A percentile compares a stretch with the other conserved stretches of the same genome.
These are phyloP conservation scores for Circinella umbellata DNA, from an alignment of 371 early-diverging fungal species.

Conservation along the genomic window DNA sequence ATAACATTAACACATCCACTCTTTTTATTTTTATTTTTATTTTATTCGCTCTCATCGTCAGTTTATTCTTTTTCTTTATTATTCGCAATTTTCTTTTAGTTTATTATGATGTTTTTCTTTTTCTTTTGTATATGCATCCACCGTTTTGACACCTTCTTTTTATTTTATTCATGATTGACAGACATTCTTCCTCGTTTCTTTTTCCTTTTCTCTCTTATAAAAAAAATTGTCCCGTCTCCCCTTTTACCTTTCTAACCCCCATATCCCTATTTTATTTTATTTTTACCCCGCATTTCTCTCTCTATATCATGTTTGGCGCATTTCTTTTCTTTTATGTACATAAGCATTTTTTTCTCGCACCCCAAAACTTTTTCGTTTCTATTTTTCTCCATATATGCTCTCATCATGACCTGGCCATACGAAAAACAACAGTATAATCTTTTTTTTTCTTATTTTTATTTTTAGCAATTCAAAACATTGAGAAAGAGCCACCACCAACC, in stretches of 20 bases:
- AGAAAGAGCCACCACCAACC: constrained; percentile 17
- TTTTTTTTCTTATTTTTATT: constrained; percentile 1
- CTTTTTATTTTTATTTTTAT: constrained; percentile 18
- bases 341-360: constrained; percentile 8
- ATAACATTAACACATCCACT: not conserved
- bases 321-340: constrained; percentile 14
- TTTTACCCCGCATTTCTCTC: not conserved
- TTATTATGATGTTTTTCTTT: not conserved
- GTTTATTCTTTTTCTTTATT: constrained; percentile 13
- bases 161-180: constrained; percentile 18
- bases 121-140: constrained; percentile 15
- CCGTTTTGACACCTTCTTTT: not conserved
- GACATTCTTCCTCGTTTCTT: constrained; percentile 2
- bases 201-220: not conserved
- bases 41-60: constrained; percentile 1
- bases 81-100: constrained; percentile 12
- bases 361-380: not conserved
- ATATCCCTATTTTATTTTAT: constrained; percentile 2
- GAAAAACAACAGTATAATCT: not conserved
- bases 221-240: not conserved
- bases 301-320: constrained; percentile 12
- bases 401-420: constrained; percentile 5
- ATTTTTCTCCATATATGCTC: constrained; percentile 4
- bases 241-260: not conserved
- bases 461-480: constrained; percentile 12